These are phyloP conservation scores for Lactarius trivialis DNA, from an alignment of 768 basidiomycete species.

Conservation along the genomic window DNA sequence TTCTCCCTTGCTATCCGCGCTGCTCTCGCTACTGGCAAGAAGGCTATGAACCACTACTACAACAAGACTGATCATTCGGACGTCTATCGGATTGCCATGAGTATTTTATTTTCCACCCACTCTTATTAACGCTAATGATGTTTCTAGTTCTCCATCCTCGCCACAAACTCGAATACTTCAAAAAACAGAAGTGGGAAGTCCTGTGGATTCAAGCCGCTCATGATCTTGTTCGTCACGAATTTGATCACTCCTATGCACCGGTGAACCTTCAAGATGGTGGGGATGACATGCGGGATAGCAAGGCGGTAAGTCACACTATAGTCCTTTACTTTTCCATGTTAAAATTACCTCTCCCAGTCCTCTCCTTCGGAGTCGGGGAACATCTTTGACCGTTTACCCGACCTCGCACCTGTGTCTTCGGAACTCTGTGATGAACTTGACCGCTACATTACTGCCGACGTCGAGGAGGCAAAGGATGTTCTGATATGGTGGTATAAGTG, in stretches of 20 bases:
- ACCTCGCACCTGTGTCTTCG: background rate
- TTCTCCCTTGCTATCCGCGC: background rate
- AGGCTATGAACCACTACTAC: constrained; percentile 28
- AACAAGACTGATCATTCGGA: constrained; percentile 24
- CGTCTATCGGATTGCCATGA: constrained; percentile 22
- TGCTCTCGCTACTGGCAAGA: constrained; percentile 20
- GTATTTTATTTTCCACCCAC: background rate
- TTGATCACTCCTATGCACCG: background rate
- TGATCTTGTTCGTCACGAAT: background rate
- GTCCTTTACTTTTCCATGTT: too few relatives aligned
- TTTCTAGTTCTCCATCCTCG: background rate
- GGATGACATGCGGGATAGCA: too few relatives aligned
- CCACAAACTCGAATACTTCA: background rate
- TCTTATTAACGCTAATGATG: background rate
- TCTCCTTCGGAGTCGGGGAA: too few relatives aligned
- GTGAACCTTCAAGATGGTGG: accelerated
- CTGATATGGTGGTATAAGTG: background rate
- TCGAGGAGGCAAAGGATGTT: background rate
- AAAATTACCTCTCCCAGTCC: too few relatives aligned
- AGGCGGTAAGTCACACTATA: too few relatives aligned
- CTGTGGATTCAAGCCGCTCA: background rate
- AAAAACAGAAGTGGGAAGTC: background rate
- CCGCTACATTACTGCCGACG: background rate
- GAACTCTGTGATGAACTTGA: background rate
- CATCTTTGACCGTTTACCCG: background rate